Evolutionary conservation across 1,139 yeast species (phyloP).

Genomic region (Protomyces lactucae-debilis): DNA sequence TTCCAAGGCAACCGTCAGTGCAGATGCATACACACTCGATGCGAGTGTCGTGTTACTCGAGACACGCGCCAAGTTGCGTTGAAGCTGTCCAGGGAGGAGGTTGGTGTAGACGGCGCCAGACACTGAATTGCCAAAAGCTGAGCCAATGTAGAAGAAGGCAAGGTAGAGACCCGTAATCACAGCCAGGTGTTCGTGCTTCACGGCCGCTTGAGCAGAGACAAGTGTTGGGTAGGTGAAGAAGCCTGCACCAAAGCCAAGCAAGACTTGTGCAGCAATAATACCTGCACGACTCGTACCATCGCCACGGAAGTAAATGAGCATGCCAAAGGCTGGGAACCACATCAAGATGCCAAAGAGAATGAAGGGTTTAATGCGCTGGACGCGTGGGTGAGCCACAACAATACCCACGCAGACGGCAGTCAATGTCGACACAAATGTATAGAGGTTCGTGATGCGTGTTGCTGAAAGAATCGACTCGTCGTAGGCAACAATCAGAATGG

Average conservation of each 20-base stretch:
- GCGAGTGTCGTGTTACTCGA: slow-evolving; percentile 27
- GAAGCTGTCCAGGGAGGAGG: slow-evolving; percentile 42
- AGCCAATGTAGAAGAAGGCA: slow-evolving; percentile 55
- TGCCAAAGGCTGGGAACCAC: slow-evolving; percentile 32
- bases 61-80: slow-evolving; percentile 33
- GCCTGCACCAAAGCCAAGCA: slow-evolving; percentile 62
- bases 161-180: slow-evolving; percentile 54
- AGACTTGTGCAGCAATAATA: slow-evolving; percentile 34
- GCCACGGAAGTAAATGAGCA: slow-evolving; percentile 33
- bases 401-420: slow-evolving; percentile 31
- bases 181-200: slow-evolving; percentile 63
- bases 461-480: slow-evolving; percentile 32
- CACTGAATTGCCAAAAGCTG: slow-evolving; percentile 53
- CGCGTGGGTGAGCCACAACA: slow-evolving; percentile 29
- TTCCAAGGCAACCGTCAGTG: slow-evolving; percentile 26
- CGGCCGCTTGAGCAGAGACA: slow-evolving; percentile 52
- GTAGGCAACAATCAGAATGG: slow-evolving; percentile 28
- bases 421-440: slow-evolving; percentile 34
- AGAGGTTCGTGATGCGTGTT: slow-evolving; percentile 33
- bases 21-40: slow-evolving; percentile 31
- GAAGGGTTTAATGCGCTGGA: slow-evolving; percentile 32
- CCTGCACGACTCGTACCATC: slow-evolving; percentile 26
- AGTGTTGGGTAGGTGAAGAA: slow-evolving; percentile 57
- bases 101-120: slow-evolving; percentile 66
- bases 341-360: slow-evolving; percentile 32